These are phyloP conservation scores for Aspergillus thermomutatus DNA, from an alignment of 2,329 filamentous ascomycete genomes.

Conservation along the genomic window DNA sequence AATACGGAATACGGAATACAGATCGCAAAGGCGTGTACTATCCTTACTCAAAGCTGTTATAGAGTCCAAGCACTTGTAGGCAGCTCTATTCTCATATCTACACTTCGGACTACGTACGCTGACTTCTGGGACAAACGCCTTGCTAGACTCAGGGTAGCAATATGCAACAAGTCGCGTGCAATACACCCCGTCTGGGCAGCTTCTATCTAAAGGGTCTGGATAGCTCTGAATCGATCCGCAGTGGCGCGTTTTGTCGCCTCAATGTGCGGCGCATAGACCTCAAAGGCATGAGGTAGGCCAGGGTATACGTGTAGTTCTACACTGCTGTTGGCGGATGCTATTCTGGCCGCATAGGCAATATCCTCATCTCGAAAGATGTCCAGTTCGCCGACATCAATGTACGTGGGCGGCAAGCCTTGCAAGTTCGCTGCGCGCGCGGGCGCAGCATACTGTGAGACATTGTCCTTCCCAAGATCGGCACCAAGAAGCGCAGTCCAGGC, in stretches of 20 bases:
- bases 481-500: constrained; percentile 45
- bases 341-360: constrained; percentile 38
- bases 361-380: constrained; percentile 45
- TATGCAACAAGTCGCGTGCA: neutral
- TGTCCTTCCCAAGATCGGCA: constrained; percentile 27
- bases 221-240: constrained; percentile 15
- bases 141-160: neutral
- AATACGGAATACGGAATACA: neutral
- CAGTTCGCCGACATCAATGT: constrained; percentile 44
- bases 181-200: neutral
- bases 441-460: constrained; percentile 35
- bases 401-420: constrained; percentile 42
- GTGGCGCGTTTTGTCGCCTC: constrained; percentile 11
- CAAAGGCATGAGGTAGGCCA: constrained; percentile 42
- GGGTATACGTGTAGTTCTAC: constrained; percentile 46
- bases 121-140: neutral
- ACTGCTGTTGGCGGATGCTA: constrained; percentile 42
- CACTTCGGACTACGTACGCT: neutral
- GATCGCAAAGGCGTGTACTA: neutral
- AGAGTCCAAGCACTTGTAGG: neutral
- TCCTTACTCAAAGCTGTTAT: no score
- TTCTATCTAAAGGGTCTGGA: neutral
- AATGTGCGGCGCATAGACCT: constrained; percentile 21
- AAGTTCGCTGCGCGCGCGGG: constrained; percentile 36
- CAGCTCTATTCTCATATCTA: neutral